Evolutionary conservation across 2,329 filamentous ascomycete species (phyloP).

Genomic region (Xylogone sp.): DNA sequence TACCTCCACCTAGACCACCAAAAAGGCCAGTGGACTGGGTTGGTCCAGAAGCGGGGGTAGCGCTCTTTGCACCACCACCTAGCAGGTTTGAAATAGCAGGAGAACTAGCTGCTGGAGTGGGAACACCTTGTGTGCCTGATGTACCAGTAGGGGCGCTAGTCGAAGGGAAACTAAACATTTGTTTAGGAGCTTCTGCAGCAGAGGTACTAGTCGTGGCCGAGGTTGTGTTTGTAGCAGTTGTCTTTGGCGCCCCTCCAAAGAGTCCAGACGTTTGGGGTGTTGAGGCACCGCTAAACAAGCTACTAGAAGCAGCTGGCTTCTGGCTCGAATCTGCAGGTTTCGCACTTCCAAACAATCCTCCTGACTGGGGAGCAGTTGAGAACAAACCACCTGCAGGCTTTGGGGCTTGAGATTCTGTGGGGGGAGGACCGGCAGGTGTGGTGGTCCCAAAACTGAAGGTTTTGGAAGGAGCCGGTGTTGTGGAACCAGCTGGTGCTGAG

Average conservation of each 20-base stretch:
- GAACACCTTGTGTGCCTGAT: constrained; percentile 3
- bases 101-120: constrained; percentile 12
- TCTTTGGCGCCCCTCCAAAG: neutral
- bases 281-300: constrained; percentile 5
- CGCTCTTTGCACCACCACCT: constrained; percentile 1
- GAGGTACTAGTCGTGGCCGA: constrained; percentile 1
- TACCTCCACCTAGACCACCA: constrained; percentile 18
- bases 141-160: constrained; percentile 11
- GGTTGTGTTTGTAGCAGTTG: constrained; percentile 1
- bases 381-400: constrained; percentile 9
- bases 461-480: constrained; percentile 21
- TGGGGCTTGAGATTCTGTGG: constrained; percentile 13
- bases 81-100: constrained; percentile 10
- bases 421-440: constrained; percentile 29
- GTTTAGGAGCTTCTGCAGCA: constrained; percentile 6
- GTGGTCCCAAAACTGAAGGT: constrained; percentile 19
- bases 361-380: constrained; percentile 1
- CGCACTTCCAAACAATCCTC: constrained; percentile 3
- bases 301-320: constrained; percentile 2
- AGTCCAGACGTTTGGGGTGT: constrained; percentile 2
- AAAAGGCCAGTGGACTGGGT: constrained; percentile 22
- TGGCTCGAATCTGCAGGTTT: neutral
- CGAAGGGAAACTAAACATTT: constrained; percentile 15
- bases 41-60: constrained; percentile 1
- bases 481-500: constrained; percentile 19